Percentiles rank a stretch among this genome's conserved stretches.
These are phyloP conservation scores for Paraconiothyrium sp. DNA, from an alignment of 2,329 filamentous ascomycete species.

Conservation along the genomic window DNA sequence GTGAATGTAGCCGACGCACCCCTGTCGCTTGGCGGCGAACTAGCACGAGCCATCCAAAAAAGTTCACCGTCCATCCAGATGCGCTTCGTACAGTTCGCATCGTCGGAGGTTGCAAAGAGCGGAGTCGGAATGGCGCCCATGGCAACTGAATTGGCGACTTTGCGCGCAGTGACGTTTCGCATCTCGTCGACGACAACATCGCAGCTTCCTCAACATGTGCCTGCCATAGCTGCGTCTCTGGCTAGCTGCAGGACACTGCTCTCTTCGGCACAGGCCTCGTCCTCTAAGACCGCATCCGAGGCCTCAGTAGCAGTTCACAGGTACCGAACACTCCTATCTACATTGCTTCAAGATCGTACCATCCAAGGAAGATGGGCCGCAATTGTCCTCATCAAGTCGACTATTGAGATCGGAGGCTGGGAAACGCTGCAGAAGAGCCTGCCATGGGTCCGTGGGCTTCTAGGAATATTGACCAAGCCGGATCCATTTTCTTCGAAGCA, in stretches of 20 bases:
- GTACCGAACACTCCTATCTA: conserved; percentile 79
- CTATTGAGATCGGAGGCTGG: conserved; percentile 84
- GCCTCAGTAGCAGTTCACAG: conserved; percentile 78
- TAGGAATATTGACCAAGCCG: conserved; percentile 81
- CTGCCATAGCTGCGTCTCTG: conserved; percentile 69
- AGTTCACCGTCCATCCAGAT: not conserved
- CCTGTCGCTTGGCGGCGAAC: conserved; percentile 35
- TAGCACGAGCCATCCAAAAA: conserved; percentile 17
- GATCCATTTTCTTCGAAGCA: conserved; percentile 80
- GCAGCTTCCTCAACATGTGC: conserved; percentile 77
- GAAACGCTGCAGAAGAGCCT: conserved; percentile 78
- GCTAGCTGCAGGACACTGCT: conserved; percentile 67
- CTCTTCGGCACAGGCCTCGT: conserved; percentile 66
- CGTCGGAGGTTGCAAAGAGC: not conserved
- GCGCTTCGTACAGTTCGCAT: conserved; percentile 8
- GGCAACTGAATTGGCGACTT: conserved; percentile 39
- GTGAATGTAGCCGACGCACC: conserved; percentile 28
- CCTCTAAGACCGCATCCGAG: conserved; percentile 71
- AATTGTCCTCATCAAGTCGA: conserved; percentile 79
- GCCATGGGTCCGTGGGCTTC: conserved; percentile 79
- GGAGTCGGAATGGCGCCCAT: conserved; percentile 34
- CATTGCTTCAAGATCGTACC: conserved; percentile 79
- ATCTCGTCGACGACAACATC: conserved; percentile 76
- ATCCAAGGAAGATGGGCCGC: conserved; percentile 80
- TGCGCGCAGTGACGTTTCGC: conserved; percentile 67